Conservation (phyloP, 306 rosid species). For the Luffa acutangula region DNA sequence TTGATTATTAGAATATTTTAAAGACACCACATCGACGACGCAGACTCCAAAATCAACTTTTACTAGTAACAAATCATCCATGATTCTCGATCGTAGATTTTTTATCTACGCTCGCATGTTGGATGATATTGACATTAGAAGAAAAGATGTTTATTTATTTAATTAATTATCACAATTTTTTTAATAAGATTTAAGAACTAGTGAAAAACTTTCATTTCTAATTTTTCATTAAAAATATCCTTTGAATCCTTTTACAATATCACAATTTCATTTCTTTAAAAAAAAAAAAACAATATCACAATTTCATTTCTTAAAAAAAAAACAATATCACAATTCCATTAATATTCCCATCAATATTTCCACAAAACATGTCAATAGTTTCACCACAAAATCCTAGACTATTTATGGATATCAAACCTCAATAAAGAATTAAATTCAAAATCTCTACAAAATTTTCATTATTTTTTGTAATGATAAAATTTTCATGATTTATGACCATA, state of each 20-base stretch:
- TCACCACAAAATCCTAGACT: background rate
- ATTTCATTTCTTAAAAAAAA: background rate
- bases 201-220: background rate
- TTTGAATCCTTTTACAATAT: too few species aligned
- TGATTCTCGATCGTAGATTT: too few species aligned
- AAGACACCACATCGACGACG: too few species aligned
- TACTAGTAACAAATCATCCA: too few species aligned
- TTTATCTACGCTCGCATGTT: too few species aligned
- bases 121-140: too few species aligned
- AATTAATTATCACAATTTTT: background rate
- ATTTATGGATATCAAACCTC: background rate
- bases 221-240: background rate
- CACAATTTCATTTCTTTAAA: too few species aligned
- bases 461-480: background rate
- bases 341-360: background rate
- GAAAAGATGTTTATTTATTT: too few species aligned
- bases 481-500: background rate
- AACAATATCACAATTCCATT: background rate
- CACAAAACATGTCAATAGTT: background rate
- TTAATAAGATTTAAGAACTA: background rate
- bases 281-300: too few species aligned
- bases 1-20: too few species aligned
- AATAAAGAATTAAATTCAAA: background rate
- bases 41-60: background rate
- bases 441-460: background rate